Base-by-base conservation (phyloP, 2,329 filamentous ascomycete genomes). In the Pseudogymnoascus sp. region DNA sequence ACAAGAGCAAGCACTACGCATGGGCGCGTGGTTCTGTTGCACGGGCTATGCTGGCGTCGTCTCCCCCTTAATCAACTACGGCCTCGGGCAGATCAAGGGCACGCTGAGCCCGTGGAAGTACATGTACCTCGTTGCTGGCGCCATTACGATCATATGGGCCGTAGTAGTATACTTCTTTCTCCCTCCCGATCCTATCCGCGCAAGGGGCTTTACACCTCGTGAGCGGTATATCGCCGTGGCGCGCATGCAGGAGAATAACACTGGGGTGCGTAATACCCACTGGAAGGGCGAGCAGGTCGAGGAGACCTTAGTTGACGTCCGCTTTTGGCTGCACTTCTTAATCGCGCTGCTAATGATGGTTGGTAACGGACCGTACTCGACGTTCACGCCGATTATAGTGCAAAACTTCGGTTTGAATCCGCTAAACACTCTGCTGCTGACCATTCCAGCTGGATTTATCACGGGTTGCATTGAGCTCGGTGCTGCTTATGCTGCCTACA, bases 281-380 rank as follows among this genome's bases (percentile, higher is more conserved):
- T 37, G 11, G 11, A 37, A 37, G 33, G 11, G 33, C 33, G 33
- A 95, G 72, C 79, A 88, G 84, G 1, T 83, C 80, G 10, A 86
- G 84, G 1, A 90, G 28, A 31, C 28, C 28, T 2, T 31, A 31
- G 6, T 31, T 31, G 28, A 31, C 7, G 28, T 31, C 28, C 28
- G 28, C 28, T 31, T 31, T 31, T 31, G 28, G 28, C 28, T 31
- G 28, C 28, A 31, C 28, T 31, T 31, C 28, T 31, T 31, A 8
- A 31, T 31, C 28, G 28, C 28, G 28, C 7, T 31, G 28, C 7
- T 31, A 7, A 31, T 31, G 28, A 31, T 31, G 28, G 28, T 31
- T 8, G 28, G 28, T 7, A 31, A 31, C 28, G 28, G 28, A 31
- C 28, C 28, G 6, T 31, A 31, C 28, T 31, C 28, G 28, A 31